Base-by-base conservation (phyloP, 257 asterid genomes). In the Ophiorrhiza pumila region DNA sequence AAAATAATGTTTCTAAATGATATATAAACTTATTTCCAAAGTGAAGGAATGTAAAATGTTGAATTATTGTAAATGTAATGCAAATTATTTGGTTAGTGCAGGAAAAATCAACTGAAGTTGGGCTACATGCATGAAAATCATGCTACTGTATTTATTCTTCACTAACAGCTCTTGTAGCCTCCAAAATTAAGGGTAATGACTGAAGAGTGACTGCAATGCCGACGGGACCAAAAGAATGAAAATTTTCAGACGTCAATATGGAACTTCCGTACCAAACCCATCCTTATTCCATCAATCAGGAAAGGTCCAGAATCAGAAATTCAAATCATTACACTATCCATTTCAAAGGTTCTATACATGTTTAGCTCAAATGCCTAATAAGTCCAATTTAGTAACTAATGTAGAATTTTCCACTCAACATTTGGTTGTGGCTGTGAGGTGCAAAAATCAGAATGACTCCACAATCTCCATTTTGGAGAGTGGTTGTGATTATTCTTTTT, bases 401-500 rank as follows among this genome's bases (percentile, higher is more conserved):
- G 57, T 17, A 7, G 43, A 29, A 27, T 31, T 8, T 29, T 29
- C 60, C 22, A 29, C 17, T 47, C 72, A 32, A 47, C 7, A 29
- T 27, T 68, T 7, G 7, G 57, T 35, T 43, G 23, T 23, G 49
- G 17, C 72, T 68, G 29, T 5, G 25, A 68, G 72, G 41, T 68
- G 35, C 45, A 29, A 20, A 46, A 68, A 20, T 17, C 59, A 46
- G 72, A 47, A 66, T 15, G 13, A 7, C 55, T 66, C 60, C 39
- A 9, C 31, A 29, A 34, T 68, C 31, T 31, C 27, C 29, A 18
- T 32, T 67, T 67, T 35, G 10, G 53, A 47, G 20, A 68, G 57
- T 68, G 60, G 10, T 35, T 29, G 52, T 4, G 66, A 42, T 62
- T 70, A 43, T 57, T 57, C 53, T 72, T 35, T 12, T 66, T 53